A percentile compares a stretch with the other conserved stretches of the same genome.
Conservation (phyloP, 78 protist genomes). For the Anaeramoeba flamelloides region DNA sequence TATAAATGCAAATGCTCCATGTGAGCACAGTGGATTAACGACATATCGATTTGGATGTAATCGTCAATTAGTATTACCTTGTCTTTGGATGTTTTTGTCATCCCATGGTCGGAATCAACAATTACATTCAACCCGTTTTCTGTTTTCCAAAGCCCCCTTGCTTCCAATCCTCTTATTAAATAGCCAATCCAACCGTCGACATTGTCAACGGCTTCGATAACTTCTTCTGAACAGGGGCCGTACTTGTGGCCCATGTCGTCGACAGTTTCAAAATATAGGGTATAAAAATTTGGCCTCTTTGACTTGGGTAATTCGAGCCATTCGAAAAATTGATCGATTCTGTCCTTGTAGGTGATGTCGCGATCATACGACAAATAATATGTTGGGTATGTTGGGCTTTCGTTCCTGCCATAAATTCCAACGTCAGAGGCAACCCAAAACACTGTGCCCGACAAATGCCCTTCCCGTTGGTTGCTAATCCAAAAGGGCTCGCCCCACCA, state of each 20-base stretch:
- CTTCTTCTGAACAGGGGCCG: conserved; percentile 10
- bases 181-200: conserved; percentile 8
- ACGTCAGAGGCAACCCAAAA: conserved; percentile 31
- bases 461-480: conserved; percentile 12
- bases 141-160: neutral
- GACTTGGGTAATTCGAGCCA: conserved; percentile 16
- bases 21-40: no score
- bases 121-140: conserved; percentile 14
- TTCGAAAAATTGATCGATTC: conserved; percentile 2
- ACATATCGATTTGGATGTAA: no score
- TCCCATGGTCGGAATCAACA: conserved; percentile 31
- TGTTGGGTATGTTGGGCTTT: no score
- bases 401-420: no score
- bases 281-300: neutral
- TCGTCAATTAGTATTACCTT: neutral
- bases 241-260: conserved; percentile 12
- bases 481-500: conserved; percentile 32
- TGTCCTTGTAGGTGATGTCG: neutral
- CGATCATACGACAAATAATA: conserved; percentile 9
- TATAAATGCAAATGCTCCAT: no score
- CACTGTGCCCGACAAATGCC: neutral
- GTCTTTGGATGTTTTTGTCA: neutral
- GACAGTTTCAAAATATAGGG: conserved; percentile 9
- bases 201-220: neutral
- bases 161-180: neutral